Evolutionary conservation across 139 green algal species (phyloP).

Genomic region (Medakamo hakoo): DNA sequence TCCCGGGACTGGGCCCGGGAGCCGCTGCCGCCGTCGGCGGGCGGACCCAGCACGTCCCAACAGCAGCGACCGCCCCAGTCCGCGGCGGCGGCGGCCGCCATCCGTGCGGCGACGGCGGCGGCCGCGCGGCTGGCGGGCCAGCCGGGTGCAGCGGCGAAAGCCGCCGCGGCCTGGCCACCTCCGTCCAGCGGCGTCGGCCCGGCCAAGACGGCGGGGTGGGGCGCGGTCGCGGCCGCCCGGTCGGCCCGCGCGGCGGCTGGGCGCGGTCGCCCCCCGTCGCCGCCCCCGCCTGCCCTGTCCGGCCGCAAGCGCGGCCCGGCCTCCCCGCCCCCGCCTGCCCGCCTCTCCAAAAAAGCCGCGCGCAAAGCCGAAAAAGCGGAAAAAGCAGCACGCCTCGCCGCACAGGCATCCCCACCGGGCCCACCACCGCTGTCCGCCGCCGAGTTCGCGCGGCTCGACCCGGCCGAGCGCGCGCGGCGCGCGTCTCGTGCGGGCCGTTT

Average conservation of each 20-base stretch:
- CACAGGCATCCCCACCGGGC: neutral
- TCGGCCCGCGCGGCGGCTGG: neutral
- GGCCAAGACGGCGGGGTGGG: neutral
- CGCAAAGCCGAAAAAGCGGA: neutral
- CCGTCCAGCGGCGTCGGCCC: neutral
- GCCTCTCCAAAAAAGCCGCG: neutral
- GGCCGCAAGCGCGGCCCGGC: neutral
- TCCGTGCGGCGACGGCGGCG: slow-evolving; percentile 3
- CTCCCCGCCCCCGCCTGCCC: too few species aligned
- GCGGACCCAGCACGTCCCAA: too few species aligned
- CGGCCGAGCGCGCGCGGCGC: slow-evolving; percentile 16
- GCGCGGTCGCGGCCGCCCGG: neutral
- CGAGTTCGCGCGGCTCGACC: neutral
- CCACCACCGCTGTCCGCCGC: neutral
- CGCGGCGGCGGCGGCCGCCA: slow-evolving; percentile 10
- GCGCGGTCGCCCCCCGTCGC: neutral
- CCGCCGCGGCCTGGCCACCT: neutral
- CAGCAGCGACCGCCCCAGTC: too few species aligned
- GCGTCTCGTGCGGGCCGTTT: slow-evolving; percentile 30
- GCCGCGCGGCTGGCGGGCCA: neutral
- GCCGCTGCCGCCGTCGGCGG: slow-evolving; percentile 15
- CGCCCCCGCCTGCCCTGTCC: neutral
- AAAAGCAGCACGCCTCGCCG: neutral
- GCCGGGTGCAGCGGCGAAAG: neutral
- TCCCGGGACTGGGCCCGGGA: slow-evolving; percentile 29